A percentile compares a stretch with the other conserved stretches of the same genome.
Conservation (phyloP, 345 rosid species). For the Lagerstroemia speciosa region DNA sequence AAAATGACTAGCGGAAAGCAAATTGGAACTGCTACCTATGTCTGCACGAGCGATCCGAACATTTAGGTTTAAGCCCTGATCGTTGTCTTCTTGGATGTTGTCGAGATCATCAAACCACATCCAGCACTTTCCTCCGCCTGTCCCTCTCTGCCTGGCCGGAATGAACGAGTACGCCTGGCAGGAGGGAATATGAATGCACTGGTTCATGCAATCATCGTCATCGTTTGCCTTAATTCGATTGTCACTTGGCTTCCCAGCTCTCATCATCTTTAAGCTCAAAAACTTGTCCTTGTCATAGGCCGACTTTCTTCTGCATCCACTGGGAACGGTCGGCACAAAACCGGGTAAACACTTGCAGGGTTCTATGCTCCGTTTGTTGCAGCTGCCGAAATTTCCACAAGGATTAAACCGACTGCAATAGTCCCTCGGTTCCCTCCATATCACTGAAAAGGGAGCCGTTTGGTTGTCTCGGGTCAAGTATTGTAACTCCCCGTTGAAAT, state of each 20-base stretch:
- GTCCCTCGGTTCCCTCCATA: constrained; percentile 20
- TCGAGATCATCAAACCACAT: constrained; percentile 18
- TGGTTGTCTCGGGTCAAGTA: neutral
- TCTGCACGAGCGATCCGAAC: constrained; percentile 14
- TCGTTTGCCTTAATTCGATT: rapidly evolving
- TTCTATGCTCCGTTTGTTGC: constrained; percentile 11
- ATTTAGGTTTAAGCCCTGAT: constrained; percentile 1
- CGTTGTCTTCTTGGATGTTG: constrained; percentile 8
- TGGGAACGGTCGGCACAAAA: constrained; percentile 11
- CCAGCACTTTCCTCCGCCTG: constrained; percentile 1
- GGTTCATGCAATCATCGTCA: constrained; percentile 4
- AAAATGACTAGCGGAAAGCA: neutral
- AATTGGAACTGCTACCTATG: constrained; percentile 12
- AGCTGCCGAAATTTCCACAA: constrained; percentile 26
- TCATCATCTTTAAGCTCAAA: constrained; percentile 14
- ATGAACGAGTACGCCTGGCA: constrained; percentile 30
- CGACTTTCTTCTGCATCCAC: constrained; percentile 16
- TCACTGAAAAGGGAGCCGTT: neutral
- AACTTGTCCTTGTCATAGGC: constrained; percentile 6
- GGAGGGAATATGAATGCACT: constrained; percentile 11
- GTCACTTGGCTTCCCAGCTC: neutral
- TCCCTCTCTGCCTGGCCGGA: neutral
- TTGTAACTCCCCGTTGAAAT: constrained; percentile 17
- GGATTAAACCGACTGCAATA: constrained; percentile 8
- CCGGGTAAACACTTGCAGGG: constrained; percentile 37